A percentile compares a stretch with the other conserved stretches of the same genome.
These are phyloP conservation scores for Fusarium acutatum DNA, from an alignment of 2,329 filamentous ascomycete species.

Conservation along the genomic window DNA sequence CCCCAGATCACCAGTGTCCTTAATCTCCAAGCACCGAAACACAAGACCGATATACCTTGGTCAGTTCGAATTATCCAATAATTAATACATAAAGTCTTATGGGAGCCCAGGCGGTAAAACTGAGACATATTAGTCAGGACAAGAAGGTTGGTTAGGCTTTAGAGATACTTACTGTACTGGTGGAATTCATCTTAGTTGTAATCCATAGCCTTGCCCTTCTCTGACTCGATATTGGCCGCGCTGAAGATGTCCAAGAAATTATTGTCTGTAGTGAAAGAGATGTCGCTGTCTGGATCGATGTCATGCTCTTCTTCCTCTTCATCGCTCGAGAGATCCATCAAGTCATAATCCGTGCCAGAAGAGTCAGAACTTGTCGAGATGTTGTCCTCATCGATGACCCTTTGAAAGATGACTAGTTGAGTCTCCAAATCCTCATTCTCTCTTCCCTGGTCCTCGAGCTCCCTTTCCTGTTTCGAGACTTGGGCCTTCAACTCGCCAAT, in stretches of 20 bases:
- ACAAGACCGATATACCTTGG: background rate
- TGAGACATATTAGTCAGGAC: background rate
- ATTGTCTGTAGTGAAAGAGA: background rate
- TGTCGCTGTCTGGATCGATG: too few species aligned
- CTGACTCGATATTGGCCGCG: background rate
- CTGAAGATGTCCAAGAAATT: background rate
- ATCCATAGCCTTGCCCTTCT: background rate
- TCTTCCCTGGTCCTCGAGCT: background rate
- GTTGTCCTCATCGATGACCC: background rate
- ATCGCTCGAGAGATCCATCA: background rate
- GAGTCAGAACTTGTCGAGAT: background rate
- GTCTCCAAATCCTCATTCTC: background rate
- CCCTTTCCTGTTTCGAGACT: background rate
- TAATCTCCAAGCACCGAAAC: background rate
- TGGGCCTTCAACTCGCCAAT: background rate
- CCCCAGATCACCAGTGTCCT: background rate
- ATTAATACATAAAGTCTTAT: too few species aligned
- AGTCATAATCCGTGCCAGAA: background rate
- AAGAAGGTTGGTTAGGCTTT: background rate
- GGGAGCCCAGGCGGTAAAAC: too few species aligned
- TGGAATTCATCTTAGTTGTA: background rate
- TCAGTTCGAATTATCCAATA: background rate
- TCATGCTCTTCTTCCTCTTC: background rate
- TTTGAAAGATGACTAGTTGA: background rate
- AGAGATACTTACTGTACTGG: background rate